Evolutionary conservation across 352 stramenopile species (phyloP).

Genomic region (Phytophthora parvispora): DNA sequence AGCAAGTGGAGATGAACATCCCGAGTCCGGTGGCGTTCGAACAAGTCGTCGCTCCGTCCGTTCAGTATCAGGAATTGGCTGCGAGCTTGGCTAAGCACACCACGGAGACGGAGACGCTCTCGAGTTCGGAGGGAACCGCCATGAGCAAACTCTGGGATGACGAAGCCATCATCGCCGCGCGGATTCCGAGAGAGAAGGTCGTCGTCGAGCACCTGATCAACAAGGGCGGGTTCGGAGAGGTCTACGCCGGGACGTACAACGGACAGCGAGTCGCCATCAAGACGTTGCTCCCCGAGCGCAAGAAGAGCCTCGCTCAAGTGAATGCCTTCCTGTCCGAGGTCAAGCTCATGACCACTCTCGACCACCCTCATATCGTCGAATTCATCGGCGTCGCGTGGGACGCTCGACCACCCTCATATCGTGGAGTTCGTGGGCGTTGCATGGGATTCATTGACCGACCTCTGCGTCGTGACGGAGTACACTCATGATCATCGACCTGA

Average conservation of each 20-base stretch:
- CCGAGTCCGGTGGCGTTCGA: slow-evolving; percentile 11
- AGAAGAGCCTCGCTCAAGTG: slow-evolving; percentile 35
- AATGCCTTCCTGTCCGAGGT: slow-evolving; percentile 38
- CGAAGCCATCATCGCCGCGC: slow-evolving; percentile 38
- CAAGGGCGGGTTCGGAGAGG: slow-evolving; percentile 33
- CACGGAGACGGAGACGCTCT: slow-evolving; percentile 16
- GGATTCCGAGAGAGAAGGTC: slow-evolving; percentile 36
- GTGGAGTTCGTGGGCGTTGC: slow-evolving; percentile 56
- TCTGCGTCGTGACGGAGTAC: slow-evolving; percentile 54
- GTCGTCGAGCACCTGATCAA: slow-evolving; percentile 20
- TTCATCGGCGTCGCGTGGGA: slow-evolving; percentile 60
- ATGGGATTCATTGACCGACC: slow-evolving; percentile 50
- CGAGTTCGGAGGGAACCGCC: slow-evolving; percentile 22
- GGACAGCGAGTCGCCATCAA: slow-evolving; percentile 36
- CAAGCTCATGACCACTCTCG: slow-evolving; percentile 35
- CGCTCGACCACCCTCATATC: slow-evolving; percentile 44
- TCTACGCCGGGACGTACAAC: slow-evolving; percentile 36
- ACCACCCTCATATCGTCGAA: slow-evolving; percentile 49
- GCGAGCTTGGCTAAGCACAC: slow-evolving; percentile 6
- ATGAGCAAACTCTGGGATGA: slow-evolving; percentile 42
- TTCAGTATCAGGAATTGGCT: not conserved
- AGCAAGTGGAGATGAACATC: slow-evolving; percentile 13
- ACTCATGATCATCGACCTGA: slow-evolving; percentile 55
- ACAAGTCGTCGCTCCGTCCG: not conserved
- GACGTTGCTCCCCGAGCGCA: slow-evolving; percentile 33